Conservation (phyloP, 805 yeast genomes). For the Metschnikowia similis region DNA sequence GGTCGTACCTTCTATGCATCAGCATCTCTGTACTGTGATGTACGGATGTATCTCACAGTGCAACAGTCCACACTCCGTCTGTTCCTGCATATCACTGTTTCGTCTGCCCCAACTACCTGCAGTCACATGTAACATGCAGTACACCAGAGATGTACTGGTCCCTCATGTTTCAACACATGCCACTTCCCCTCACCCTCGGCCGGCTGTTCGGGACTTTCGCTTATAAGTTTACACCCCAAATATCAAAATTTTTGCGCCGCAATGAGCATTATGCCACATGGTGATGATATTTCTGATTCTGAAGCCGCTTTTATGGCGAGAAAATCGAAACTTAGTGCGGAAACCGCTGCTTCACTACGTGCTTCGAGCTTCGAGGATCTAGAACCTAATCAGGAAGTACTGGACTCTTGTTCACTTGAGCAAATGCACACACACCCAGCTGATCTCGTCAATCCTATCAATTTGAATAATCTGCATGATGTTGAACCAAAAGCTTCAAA, state of each 20-base stretch:
- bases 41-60: too few species aligned
- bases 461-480: too few species aligned
- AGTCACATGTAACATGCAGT: too few species aligned
- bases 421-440: not conserved
- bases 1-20: too few species aligned
- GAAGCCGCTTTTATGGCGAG: not conserved
- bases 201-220: not conserved
- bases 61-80: too few species aligned
- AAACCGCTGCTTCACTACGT: not conserved
- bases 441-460: not conserved
- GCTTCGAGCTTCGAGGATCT: not conserved
- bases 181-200: not conserved
- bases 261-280: not conserved
- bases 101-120: too few species aligned
- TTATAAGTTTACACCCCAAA: not conserved
- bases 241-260: not conserved
- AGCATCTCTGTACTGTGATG: too few species aligned
- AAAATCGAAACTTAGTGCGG: not conserved
- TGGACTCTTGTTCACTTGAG: too few species aligned
- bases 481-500: not conserved
- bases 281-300: not conserved
- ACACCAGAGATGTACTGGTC: too few species aligned
- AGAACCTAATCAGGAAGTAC: not conserved
- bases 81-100: too few species aligned
- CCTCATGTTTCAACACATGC: too few species aligned